These are phyloP conservation scores for Rhypophila decipiens DNA, from an alignment of 495 filamentous ascomycete species.

Conservation along the genomic window DNA sequence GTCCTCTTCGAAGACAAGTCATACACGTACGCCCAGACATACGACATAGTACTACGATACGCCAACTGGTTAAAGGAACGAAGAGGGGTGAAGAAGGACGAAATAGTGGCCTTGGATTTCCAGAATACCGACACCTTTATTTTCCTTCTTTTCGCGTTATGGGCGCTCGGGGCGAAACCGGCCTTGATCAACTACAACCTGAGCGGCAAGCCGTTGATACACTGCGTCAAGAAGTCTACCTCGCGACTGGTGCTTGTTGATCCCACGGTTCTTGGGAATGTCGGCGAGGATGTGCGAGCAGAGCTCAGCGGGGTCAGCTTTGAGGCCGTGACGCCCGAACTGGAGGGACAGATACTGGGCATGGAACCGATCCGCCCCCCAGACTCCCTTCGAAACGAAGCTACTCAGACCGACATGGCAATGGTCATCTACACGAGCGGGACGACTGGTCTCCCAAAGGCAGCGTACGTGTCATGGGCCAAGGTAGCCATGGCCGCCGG, in stretches of 20 bases:
- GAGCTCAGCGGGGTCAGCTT: slow-evolving; percentile 46
- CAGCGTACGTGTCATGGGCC: slow-evolving; percentile 75
- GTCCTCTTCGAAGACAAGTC: slow-evolving; percentile 67
- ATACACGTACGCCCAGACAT: slow-evolving; percentile 79
- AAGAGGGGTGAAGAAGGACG: slow-evolving; percentile 62
- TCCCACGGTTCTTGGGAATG: slow-evolving; percentile 48
- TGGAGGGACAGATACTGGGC: slow-evolving; percentile 55
- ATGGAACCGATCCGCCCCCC: slow-evolving; percentile 55
- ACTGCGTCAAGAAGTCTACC: slow-evolving; percentile 69
- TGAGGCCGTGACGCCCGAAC: slow-evolving; percentile 53
- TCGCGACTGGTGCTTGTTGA: slow-evolving; percentile 71
- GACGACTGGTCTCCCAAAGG: slow-evolving; percentile 87
- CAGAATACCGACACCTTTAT: slow-evolving; percentile 79
- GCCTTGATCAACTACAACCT: slow-evolving; percentile 96
- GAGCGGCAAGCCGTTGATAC: slow-evolving; percentile 63
- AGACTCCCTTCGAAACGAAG: slow-evolving; percentile 52
- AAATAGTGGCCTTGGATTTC: slow-evolving; percentile 85
- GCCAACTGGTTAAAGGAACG: slow-evolving; percentile 73
- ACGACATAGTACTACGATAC: slow-evolving; percentile 68
- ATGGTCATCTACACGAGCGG: slow-evolving; percentile 81
- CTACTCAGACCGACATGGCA: slow-evolving; percentile 52
- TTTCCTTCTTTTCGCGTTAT: slow-evolving; percentile 79
- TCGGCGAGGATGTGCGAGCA: slow-evolving; percentile 41
- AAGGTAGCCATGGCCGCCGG: slow-evolving; percentile 51
- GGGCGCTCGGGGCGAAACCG: slow-evolving; percentile 83